Evolutionary conservation across 208 protist species (phyloP), one percentile per base, ranked within the genome.

Genomic region (Herpetomonas samuelpessoai): DNA sequence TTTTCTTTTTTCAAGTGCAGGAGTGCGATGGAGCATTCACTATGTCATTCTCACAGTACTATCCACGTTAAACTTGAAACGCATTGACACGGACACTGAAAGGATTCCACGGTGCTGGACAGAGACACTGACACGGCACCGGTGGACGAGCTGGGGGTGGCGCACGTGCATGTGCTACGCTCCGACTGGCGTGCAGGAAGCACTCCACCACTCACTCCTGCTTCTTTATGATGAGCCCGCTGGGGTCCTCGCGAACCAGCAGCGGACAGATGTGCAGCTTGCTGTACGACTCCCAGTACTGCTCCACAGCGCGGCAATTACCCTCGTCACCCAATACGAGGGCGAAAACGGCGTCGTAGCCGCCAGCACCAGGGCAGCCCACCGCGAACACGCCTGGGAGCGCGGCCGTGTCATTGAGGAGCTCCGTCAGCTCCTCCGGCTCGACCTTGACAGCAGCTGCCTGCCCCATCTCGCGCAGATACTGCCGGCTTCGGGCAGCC

Each of bases 271-370:
- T 76, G 50, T 69, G 66, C 59, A 92, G 70, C 9, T 27, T 26
- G 1, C 21, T 21, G 65, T 91, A 95, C 19, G 14, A 24, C 70
- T 92, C 80, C 89, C 89, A 95, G 46, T 86, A 92, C 45, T 31
- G 31, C 65, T 93, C 86, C 29, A 95, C 83, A 9, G 35, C 62
- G 10, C 49, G 50, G 9, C 80, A 82, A 27, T 68, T 68, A 18
- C 19, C 65, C 29, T 69, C 81, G 44, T 92, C 77, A 24, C 84
- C 83, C 2, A 96, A 41, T n/a, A 83, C 81, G 1, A 97, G 64
- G 25, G 88, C 92, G 75, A 95, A 97, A 14, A 98, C 76, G 26
- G 96, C 93, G 54, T 98, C 96, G 71, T 94, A 97, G 29, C 96
- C 96, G 53, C 96, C 96, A 9, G 94, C 93, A 26, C 96, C 96